phyloP scores from a whole-genome alignment of 2,329 filamentous ascomycete genomes.

The Colletotrichum chrysophilum region DNA sequence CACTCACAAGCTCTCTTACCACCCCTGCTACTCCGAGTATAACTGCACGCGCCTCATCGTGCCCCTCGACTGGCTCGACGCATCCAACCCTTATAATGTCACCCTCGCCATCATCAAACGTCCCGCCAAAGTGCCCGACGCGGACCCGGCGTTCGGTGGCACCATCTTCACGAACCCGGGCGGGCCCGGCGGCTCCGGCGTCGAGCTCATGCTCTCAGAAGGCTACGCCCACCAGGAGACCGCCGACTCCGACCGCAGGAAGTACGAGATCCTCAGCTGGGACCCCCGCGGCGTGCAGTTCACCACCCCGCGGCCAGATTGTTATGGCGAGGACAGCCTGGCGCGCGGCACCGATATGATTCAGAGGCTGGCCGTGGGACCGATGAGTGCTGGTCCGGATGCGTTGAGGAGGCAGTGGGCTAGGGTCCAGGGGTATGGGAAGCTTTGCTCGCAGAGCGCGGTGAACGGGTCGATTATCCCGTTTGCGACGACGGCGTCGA shows the following conservation, averaged over 20 bases:
- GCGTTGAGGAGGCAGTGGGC: constrained; percentile 8
- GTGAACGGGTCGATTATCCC: constrained; percentile 32
- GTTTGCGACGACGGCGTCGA: constrained; percentile 41
- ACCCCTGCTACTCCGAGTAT: constrained; percentile 41
- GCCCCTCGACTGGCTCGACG: constrained; percentile 45
- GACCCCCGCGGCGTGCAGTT: constrained; percentile 47
- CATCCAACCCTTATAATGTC: constrained; percentile 31
- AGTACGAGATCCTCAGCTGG: constrained; percentile 48
- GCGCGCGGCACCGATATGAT: constrained; percentile 33
- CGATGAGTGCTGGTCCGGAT: constrained; percentile 22
- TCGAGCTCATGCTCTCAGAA: constrained; percentile 27
- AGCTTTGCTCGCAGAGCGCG: constrained; percentile 29
- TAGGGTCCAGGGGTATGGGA: constrained; percentile 26
- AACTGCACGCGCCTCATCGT: constrained; percentile 48
- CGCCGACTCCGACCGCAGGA: constrained; percentile 31
- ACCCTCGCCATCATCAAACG: constrained; percentile 46
- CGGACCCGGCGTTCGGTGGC: constrained; percentile 45
- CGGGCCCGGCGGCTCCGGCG: constrained; percentile 48
- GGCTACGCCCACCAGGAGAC: constrained; percentile 25
- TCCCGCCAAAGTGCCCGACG: constrained; percentile 41
- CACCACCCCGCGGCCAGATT: constrained; percentile 42
- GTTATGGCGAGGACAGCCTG: constrained; percentile 36
- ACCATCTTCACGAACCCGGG: constrained; percentile 50
- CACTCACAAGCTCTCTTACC: constrained; percentile 39
- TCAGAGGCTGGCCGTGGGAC: constrained; percentile 35